Conservation (phyloP, 2,329 filamentous ascomycete species). For the Tolypocladium endophyticum region DNA sequence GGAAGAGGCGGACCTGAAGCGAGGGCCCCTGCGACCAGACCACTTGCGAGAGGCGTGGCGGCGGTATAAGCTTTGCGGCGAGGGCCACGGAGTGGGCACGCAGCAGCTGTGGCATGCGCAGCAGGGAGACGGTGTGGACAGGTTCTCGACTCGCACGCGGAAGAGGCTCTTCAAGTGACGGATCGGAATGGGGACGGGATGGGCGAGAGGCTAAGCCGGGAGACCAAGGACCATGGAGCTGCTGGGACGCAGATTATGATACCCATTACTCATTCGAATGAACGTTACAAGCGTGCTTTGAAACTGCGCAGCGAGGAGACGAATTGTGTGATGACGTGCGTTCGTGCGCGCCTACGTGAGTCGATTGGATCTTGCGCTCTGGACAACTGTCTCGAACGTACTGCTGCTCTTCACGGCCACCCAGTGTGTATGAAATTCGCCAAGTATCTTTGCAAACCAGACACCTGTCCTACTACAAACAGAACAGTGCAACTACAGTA, state of each 20-base stretch:
- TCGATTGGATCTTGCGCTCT: not conserved
- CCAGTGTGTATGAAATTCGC: not conserved
- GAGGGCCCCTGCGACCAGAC: conserved; percentile 58
- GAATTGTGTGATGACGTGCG: not conserved
- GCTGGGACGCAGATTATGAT: not conserved
- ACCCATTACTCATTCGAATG: not conserved
- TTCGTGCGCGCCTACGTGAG: too few relatives aligned
- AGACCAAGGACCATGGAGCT: not conserved
- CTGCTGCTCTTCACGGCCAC: too few relatives aligned
- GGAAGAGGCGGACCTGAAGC: conserved; percentile 21
- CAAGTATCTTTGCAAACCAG: too few relatives aligned
- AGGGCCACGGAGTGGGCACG: conserved; percentile 52
- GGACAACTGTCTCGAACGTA: not conserved
- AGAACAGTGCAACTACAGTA: not conserved
- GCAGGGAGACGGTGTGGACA: conserved; percentile 46
- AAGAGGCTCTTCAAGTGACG: conserved; percentile 41
- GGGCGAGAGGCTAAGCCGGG: not conserved
- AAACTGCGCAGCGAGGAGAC: not conserved
- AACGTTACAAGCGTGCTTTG: not conserved
- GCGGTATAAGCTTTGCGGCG: conserved; percentile 52
- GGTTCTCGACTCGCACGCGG: conserved; percentile 44
- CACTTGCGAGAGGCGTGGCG: conserved; percentile 65
- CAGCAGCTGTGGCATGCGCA: conserved; percentile 52
- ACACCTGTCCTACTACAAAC: not conserved
- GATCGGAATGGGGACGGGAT: not conserved